These are phyloP conservation scores for Mortierella sp. DNA, from an alignment of 371 early-diverging fungal species.

Conservation along the genomic window DNA sequence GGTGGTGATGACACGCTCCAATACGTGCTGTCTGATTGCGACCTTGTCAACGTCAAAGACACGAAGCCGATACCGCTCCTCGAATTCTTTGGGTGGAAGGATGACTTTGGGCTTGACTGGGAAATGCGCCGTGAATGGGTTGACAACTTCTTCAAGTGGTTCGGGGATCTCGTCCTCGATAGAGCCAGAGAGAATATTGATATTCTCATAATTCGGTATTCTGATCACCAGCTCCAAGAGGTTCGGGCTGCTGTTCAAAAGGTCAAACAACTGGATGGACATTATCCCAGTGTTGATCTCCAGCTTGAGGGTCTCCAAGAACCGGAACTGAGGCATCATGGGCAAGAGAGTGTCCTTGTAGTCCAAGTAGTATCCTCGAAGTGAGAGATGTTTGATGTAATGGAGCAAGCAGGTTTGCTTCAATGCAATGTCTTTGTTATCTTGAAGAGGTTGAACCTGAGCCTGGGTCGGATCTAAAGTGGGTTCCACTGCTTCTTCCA, in stretches of 20 bases:
- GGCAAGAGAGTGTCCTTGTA: neutral
- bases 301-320: constrained; percentile 1
- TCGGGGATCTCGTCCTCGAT: constrained; percentile 11
- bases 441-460: neutral
- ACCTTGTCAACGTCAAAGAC: constrained; percentile 11
- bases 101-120: constrained; percentile 14
- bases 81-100: constrained; percentile 12
- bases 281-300: neutral
- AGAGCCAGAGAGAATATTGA: constrained; percentile 2
- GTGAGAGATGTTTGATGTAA: constrained; percentile 5
- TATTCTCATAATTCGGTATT: neutral
- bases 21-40: constrained; percentile 2
- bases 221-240: constrained; percentile 4
- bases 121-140: constrained; percentile 30
- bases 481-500: neutral
- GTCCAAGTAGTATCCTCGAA: neutral
- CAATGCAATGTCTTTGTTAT: neutral
- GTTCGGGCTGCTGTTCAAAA: constrained; percentile 1
- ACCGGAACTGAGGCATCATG: neutral
- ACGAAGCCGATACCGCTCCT: constrained; percentile 20
- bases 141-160: neutral
- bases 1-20: constrained; percentile 24
- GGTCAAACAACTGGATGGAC: constrained; percentile 2
- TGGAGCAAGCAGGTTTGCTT: constrained; percentile 22
- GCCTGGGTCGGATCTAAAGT: neutral